Percentiles rank a stretch among this genome's conserved stretches.
phyloP scores from a whole-genome alignment of 2,329 filamentous ascomycete species.

The Penicillium sp. region DNA sequence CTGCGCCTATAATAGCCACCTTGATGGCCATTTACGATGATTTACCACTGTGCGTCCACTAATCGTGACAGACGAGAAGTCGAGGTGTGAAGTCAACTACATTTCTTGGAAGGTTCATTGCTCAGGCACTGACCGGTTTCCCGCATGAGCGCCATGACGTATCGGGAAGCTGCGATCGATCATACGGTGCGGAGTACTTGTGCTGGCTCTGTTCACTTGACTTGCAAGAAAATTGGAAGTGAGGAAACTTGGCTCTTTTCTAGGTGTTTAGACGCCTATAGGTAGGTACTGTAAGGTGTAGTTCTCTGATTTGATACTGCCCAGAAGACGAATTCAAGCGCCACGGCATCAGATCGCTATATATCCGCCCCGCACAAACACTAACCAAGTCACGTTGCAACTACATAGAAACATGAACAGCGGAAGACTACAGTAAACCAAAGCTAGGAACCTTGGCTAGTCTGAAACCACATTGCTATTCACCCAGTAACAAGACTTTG shows the following conservation, averaged over 20 bases:
- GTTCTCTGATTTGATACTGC: not conserved
- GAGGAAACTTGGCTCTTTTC: not conserved
- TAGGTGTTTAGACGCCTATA: no score
- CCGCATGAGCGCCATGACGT: conserved; percentile 2
- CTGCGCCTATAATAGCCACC: conserved; percentile 16
- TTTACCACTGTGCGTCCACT: not conserved
- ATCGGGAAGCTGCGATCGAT: conserved; percentile 1
- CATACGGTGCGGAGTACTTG: not conserved
- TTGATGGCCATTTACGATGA: conserved; percentile 5
- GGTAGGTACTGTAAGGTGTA: not conserved
- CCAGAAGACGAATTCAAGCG: not conserved
- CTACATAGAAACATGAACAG: no score
- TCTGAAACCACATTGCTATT: not conserved
- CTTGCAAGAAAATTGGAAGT: no score
- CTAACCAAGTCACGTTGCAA: no score
- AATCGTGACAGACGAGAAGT: not conserved
- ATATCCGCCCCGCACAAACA: not conserved
- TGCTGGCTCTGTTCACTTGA: not conserved
- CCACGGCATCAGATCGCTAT: not conserved
- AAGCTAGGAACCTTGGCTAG: not conserved
- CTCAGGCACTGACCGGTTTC: conserved; percentile 3
- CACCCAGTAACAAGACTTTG: not conserved
- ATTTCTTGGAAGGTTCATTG: not conserved
- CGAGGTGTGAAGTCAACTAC: not conserved
- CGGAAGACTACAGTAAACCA: no score